Base-by-base conservation (phyloP, 2,329 filamentous ascomycete species). In the Helotiales sp. region DNA sequence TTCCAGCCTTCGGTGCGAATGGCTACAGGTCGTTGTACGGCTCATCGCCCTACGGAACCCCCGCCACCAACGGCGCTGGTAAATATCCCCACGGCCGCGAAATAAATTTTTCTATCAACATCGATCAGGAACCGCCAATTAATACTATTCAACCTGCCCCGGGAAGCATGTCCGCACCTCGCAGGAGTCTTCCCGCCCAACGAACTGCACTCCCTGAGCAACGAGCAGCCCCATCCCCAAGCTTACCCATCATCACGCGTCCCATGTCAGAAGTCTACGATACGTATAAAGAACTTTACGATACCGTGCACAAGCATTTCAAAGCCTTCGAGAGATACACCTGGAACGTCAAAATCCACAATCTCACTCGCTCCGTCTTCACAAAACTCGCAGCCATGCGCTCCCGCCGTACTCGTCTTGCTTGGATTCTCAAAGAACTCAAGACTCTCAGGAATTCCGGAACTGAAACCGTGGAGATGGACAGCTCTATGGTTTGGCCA, bases 121-220 rank as follows among this genome's bases (percentile, higher is more conserved):
- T 34, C 20, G 30, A 40, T 15, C 40, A n/a, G 40, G 40, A 45
- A 10, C 32, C 54, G 26, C 54, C 54, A n/a, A 57, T 57, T 32
- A 57, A 57, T 15, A 57, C 54, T 5, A 57, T 57, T 13, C 54
- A 57, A 57, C 54, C 54, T 8, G 54, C 54, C n/a, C 54, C 32
- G 40, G 54, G 54, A 40, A 57, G 54, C 20, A 57, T 57, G 54
- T 20, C 20, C 10, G 54, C 54, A 32, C 54, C 54, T 26, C 32
- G 54, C 34, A 37, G 24, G n/a, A 40, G 20, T 20, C 54, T 34
- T n/a, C 32, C 54, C 40, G n/a, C 40, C 8, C 30, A 52, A 52
- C 54, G 54, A 22, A 57, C 54, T n/a, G 30, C 54, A 7, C 54
- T 57, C 15, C 54, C 54, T 11, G 30, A 57, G 20, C 54, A 57